These are phyloP conservation scores for Lactarius pseudohatsudake DNA, from an alignment of 768 basidiomycete genomes.

Conservation along the genomic window DNA sequence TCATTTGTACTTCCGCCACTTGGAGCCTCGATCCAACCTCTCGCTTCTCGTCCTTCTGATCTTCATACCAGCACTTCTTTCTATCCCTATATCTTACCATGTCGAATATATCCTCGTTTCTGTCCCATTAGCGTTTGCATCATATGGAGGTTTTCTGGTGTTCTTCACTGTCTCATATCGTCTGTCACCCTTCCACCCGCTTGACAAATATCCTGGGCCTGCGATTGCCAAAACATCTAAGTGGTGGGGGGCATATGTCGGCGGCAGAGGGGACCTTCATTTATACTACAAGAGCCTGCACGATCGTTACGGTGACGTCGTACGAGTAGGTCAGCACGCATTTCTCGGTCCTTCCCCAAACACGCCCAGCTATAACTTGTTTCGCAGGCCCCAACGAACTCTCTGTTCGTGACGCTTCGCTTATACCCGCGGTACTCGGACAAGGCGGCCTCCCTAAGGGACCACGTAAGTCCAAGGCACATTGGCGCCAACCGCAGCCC, in stretches of 20 bases:
- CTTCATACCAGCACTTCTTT: slow-evolving; percentile 15
- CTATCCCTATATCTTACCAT: slow-evolving; percentile 1
- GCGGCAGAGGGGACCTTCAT: slow-evolving; percentile 40
- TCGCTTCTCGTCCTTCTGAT: slow-evolving; percentile 8
- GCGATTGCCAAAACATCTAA: slow-evolving; percentile 44
- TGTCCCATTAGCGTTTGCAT: slow-evolving; percentile 9
- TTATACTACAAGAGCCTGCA: slow-evolving; percentile 35
- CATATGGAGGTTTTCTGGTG: slow-evolving; percentile 1
- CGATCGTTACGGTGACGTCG: slow-evolving; percentile 38
- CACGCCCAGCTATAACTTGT: neutral
- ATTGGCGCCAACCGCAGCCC: neutral
- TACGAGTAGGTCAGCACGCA: slow-evolving; percentile 38
- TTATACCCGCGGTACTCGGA: slow-evolving; percentile 13
- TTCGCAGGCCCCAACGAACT: slow-evolving; percentile 18
- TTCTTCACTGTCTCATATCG: slow-evolving; percentile 40
- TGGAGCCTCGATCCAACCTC: slow-evolving; percentile 7
- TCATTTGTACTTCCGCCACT: slow-evolving; percentile 9
- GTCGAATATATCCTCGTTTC: neutral
- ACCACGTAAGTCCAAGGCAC: slow-evolving; percentile 14
- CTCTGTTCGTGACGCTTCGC: slow-evolving; percentile 16
- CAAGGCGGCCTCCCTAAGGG: slow-evolving; percentile 27
- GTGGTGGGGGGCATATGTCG: slow-evolving; percentile 40
- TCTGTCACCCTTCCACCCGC: slow-evolving; percentile 53
- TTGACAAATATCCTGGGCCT: slow-evolving; percentile 53
- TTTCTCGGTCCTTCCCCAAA: neutral